A percentile compares a stretch with the other conserved stretches of the same genome.
phyloP scores from a whole-genome alignment of 1,139 yeast species.

The Candida freyschussii region DNA sequence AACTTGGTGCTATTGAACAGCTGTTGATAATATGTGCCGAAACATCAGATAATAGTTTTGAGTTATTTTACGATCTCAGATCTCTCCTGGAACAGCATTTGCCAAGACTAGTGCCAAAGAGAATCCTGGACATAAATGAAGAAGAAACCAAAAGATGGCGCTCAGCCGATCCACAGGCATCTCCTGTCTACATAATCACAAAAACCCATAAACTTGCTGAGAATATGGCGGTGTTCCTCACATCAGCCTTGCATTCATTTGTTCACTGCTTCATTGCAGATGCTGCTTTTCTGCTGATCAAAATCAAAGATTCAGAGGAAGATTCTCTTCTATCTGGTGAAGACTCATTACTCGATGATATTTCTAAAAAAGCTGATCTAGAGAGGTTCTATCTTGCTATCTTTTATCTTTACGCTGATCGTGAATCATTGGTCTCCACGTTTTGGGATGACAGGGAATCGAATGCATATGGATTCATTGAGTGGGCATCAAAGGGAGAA shows the following conservation, averaged over 20 bases:
- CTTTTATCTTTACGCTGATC: constrained; percentile 60
- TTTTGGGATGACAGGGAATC: constrained; percentile 74
- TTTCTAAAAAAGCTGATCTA: constrained; percentile 72
- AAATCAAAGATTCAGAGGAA: constrained; percentile 81
- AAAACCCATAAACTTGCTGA: constrained; percentile 20
- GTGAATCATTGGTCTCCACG: constrained; percentile 53
- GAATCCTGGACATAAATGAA: constrained; percentile 38
- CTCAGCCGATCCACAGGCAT: constrained; percentile 35
- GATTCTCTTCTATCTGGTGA: constrained; percentile 62
- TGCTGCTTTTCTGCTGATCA: constrained; percentile 74
- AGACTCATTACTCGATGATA: constrained; percentile 40
- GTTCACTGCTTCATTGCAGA: constrained; percentile 61
- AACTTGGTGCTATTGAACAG: constrained; percentile 76
- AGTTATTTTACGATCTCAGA: constrained; percentile 60
- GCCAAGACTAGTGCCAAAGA: constrained; percentile 48
- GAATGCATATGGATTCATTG: constrained; percentile 66
- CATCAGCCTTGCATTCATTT: constrained; percentile 38
- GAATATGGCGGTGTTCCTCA: constrained; percentile 19
- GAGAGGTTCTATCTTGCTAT: constrained; percentile 83
- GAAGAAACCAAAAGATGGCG: constrained; percentile 58
- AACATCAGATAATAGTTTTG: constrained; percentile 41
- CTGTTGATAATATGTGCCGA: constrained; percentile 69
- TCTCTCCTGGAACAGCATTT: constrained; percentile 61
- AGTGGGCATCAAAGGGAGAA: constrained; percentile 84
- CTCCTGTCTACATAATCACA: constrained; percentile 19